Evolutionary conservation across 805 yeast genomes (phyloP), one percentile per base, ranked within the genome.

Genomic region (Teunomyces aglyptinius): DNA sequence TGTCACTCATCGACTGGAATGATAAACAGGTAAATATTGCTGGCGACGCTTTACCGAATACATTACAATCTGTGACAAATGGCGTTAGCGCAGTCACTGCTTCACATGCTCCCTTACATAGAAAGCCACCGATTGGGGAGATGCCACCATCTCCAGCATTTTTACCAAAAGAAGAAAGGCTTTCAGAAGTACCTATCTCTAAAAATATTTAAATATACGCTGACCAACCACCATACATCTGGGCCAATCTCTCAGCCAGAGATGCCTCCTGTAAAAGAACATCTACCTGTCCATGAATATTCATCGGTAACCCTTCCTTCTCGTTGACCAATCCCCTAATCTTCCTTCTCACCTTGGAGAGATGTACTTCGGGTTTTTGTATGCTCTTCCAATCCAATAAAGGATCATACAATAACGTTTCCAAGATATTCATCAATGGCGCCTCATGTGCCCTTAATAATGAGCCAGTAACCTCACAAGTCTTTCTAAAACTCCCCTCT

Each of bases 201-300:
- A 19, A 19, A 36, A 36, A 22, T 36, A 36, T 36, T 44, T 51
- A 68, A 15, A 65, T 49, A 50, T 68, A 70, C 6, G 76, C 69
- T 4, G 73, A 65, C 99, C 99, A 94, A 3, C 99, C 99, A 20
- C 86, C 82, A 64, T 89, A 94, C 99, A 94, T 92, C 54, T 78
- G 85, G 26, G 88, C 75, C 36, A 94, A 66, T 51, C 84, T 83
- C 39, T 83, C 88, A 4, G 71, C 71, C 1, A 89, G 82, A 0
- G 87, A 78, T 0, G 98, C 94, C 51, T 85, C 87, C 54, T 86
- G 89, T 27, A 92, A 86, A 49, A 94, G 75, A 24, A 86, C 82
- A 58, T 94, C 97, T 1, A 90, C 97, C 59, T 92, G 96, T 0
- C 97, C 98, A 38, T 86, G 84, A 2, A 91, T 87, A 67, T 96